A percentile compares a stretch with the other conserved stretches of the same genome.
phyloP scores from a whole-genome alignment of 139 green algal species.

The Picochlorum costavermella region DNA sequence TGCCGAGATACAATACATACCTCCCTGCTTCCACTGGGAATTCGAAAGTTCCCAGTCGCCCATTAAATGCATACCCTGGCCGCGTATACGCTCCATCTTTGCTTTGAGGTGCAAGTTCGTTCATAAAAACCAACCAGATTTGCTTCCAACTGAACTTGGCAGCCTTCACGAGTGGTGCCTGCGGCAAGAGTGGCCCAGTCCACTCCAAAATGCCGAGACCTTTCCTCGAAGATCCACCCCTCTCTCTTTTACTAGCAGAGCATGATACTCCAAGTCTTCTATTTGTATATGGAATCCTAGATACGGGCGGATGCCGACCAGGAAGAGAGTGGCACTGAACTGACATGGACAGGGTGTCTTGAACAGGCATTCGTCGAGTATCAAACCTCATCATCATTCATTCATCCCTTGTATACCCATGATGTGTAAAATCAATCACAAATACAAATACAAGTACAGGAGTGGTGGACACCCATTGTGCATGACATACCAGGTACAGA shows the following conservation, averaged over 20 bases:
- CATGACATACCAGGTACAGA: too few species aligned
- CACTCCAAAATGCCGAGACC: slow-evolving; percentile 59
- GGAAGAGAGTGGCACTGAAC: too few species aligned
- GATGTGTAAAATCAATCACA: too few species aligned
- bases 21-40: slow-evolving; percentile 46
- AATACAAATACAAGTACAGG: too few species aligned
- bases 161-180: slow-evolving; percentile 59
- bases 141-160: slow-evolving; percentile 63
- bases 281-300: too few species aligned
- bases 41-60: slow-evolving; percentile 35
- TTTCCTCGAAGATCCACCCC: not conserved
- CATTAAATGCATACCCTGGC: slow-evolving; percentile 61
- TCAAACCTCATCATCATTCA: too few species aligned
- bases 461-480: too few species aligned
- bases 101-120: slow-evolving; percentile 79
- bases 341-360: too few species aligned
- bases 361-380: too few species aligned
- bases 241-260: not conserved
- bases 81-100: slow-evolving; percentile 62
- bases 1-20: slow-evolving; percentile 85
- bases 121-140: slow-evolving; percentile 70
- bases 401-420: too few species aligned
- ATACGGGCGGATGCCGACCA: too few species aligned
- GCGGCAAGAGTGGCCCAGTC: slow-evolving; percentile 57
- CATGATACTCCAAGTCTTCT: not conserved